A percentile compares a stretch with the other conserved stretches of the same genome.
Conservation (phyloP, 2,329 filamentous ascomycete species). For the Teratosphaeriaceae sp. region DNA sequence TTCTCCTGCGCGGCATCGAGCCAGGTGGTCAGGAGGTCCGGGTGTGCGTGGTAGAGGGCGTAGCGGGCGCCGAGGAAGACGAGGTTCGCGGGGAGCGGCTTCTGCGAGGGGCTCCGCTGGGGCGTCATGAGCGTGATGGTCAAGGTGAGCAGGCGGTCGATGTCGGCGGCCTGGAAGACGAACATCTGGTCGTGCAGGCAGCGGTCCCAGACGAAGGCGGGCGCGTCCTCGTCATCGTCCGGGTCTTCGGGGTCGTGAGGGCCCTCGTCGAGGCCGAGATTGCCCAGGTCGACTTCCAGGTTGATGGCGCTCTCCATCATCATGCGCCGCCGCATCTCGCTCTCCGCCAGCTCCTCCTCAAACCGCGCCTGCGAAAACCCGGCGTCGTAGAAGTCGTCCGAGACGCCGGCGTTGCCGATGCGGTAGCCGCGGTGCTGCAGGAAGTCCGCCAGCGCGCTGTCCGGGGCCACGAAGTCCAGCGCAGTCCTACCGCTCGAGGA, state of each 20-base stretch:
- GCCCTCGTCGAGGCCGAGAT: slow-evolving; percentile 92
- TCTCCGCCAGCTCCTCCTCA: slow-evolving; percentile 95
- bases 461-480: slow-evolving; percentile 89
- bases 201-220: slow-evolving; percentile 92
- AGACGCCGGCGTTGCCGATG: slow-evolving; percentile 71
- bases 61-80: slow-evolving; percentile 94
- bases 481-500: slow-evolving; percentile 90
- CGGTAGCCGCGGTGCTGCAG: slow-evolving; percentile 90
- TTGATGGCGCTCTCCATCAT: slow-evolving; percentile 99
- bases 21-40: slow-evolving; percentile 72
- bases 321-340: slow-evolving; percentile 90
- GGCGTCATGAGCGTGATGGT: slow-evolving; percentile 98
- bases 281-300: slow-evolving; percentile 91
- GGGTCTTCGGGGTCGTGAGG: slow-evolving; percentile 85
- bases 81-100: slow-evolving; percentile 94
- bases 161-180: slow-evolving; percentile 91
- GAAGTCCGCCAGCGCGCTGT: slow-evolving; percentile 95
- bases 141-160: slow-evolving; percentile 87
- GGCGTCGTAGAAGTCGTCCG: slow-evolving; percentile 88
- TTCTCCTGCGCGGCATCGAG: slow-evolving; percentile 86
- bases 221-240: slow-evolving; percentile 80
- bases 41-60: slow-evolving; percentile 90
- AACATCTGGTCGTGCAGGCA: slow-evolving; percentile 99
- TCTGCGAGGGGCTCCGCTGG: slow-evolving; percentile 91
- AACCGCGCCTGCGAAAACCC: slow-evolving; percentile 91